phyloP scores from a whole-genome alignment of 257 asterid species.

The Lycium ferocissimum region DNA sequence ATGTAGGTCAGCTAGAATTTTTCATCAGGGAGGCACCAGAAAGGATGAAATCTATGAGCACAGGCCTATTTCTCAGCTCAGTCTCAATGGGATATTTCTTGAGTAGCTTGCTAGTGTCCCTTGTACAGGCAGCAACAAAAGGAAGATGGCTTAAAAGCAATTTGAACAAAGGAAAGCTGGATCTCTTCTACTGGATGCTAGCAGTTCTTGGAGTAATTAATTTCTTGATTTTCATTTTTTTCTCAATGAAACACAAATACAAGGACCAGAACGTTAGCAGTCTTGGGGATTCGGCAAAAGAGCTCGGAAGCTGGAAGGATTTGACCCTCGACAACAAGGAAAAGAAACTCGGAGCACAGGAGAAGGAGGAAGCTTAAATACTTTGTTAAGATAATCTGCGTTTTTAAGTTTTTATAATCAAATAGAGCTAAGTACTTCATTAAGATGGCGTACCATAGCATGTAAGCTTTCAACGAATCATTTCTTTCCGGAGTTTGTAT shows the following conservation, averaged over 20 bases:
- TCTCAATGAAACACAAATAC: constrained; percentile 73
- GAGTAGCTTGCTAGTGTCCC: constrained; percentile 72
- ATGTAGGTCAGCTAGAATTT: constrained; percentile 92
- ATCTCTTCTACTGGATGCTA: constrained; percentile 78
- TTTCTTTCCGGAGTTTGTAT: constrained; percentile 4
- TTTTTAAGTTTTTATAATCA: not conserved
- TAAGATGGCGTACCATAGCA: not conserved
- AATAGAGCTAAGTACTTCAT: not conserved
- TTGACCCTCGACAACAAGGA: constrained; percentile 5
- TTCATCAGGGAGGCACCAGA: constrained; percentile 88
- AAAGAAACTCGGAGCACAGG: constrained; percentile 16
- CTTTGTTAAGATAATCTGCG: not conserved
- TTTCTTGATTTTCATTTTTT: constrained; percentile 52
- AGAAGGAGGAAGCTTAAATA: constrained; percentile 20
- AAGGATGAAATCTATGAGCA: constrained; percentile 93
- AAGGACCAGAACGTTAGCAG: constrained; percentile 57
- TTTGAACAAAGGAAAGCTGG: constrained; percentile 62
- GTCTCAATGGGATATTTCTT: constrained; percentile 82
- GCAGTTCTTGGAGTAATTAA: constrained; percentile 72
- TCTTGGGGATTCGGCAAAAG: constrained; percentile 41
- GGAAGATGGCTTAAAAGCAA: constrained; percentile 71
- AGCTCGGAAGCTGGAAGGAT: constrained; percentile 45
- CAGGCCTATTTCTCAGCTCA: constrained; percentile 79
- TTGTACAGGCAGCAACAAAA: constrained; percentile 55
- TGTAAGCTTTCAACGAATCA: not conserved